phyloP scores from a whole-genome alignment of 352 stramenopile genomes.

The Paralagenidium karlingii region DNA sequence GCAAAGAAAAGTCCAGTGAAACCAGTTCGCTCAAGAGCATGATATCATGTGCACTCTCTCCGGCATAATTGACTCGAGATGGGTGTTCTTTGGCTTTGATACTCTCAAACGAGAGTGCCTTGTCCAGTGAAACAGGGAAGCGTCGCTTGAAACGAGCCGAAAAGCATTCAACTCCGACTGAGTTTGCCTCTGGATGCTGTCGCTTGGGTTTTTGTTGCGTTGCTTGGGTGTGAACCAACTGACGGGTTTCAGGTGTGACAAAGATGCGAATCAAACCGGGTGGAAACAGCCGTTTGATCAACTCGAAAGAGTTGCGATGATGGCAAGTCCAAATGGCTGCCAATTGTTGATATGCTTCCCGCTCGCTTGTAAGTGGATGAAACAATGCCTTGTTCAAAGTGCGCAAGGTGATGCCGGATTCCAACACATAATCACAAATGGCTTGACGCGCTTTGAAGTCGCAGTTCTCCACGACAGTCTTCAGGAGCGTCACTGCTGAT shows the following conservation, averaged over 20 bases:
- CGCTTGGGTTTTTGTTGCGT: constrained; percentile 18
- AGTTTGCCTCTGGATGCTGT: constrained; percentile 13
- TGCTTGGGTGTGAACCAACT: constrained; percentile 44
- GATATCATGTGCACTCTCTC: constrained; percentile 58
- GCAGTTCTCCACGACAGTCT: constrained; percentile 57
- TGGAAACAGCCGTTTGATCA: constrained; percentile 47
- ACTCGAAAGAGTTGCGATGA: constrained; percentile 58
- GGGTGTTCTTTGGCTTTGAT: constrained; percentile 25
- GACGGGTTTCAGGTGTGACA: constrained; percentile 33
- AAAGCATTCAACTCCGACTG: constrained; percentile 4
- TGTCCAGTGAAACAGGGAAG: too few relatives aligned
- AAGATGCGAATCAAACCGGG: constrained; percentile 72
- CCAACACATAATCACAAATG: constrained; percentile 62
- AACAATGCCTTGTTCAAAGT: constrained; percentile 64
- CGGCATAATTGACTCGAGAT: constrained; percentile 49
- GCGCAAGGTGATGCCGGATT: constrained; percentile 39
- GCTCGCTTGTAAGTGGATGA: constrained; percentile 29
- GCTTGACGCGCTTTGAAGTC: constrained; percentile 35
- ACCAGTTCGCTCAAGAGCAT: constrained; percentile 49
- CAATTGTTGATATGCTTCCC: constrained; percentile 63
- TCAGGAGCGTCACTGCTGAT: constrained; percentile 42
- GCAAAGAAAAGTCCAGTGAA: constrained; percentile 56
- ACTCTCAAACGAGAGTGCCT: too few relatives aligned
- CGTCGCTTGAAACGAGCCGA: too few relatives aligned
- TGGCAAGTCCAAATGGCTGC: constrained; percentile 63